These are phyloP conservation scores for Fusarium bulbicola DNA, from an alignment of 2,329 filamentous ascomycete species.

Conservation along the genomic window DNA sequence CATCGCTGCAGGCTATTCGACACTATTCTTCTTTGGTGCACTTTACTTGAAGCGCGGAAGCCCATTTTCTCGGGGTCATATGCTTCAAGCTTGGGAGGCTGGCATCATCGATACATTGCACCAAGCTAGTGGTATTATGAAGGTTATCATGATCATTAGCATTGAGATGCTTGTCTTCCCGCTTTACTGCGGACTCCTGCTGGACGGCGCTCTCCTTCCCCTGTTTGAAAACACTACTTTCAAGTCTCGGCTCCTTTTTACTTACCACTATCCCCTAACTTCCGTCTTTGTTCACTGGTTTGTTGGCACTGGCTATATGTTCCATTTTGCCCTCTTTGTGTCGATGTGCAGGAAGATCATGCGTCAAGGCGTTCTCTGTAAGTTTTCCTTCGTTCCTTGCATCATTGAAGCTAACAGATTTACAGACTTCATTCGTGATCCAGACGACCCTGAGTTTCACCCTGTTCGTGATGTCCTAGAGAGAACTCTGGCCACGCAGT, in stretches of 20 bases:
- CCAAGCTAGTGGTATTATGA: conserved; percentile 96
- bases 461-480: conserved; percentile 96
- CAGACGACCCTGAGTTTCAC: conserved; percentile 97
- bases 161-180: conserved; percentile 99
- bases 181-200: conserved; percentile 90
- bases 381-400: conserved; percentile 49
- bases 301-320: conserved; percentile 98
- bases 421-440: conserved; percentile 93
- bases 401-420: conserved; percentile 15
- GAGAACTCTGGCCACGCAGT: conserved; percentile 88
- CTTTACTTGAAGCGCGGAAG: conserved; percentile 81
- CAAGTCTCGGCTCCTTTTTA: conserved; percentile 80
- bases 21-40: conserved; percentile 77
- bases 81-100: conserved; percentile 74
- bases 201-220: conserved; percentile 88
- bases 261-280: conserved; percentile 80
- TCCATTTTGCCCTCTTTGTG: conserved; percentile 98
- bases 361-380: conserved; percentile 91
- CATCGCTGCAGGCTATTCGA: conserved; percentile 81
- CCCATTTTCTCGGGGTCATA: conserved; percentile 68
- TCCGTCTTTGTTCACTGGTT: conserved; percentile 99
- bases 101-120: conserved; percentile 83
- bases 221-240: conserved; percentile 86
- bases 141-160: conserved; percentile 97
- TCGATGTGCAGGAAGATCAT: conserved; percentile 99